A percentile compares a stretch with the other conserved stretches of the same genome.
Evolutionary conservation across 2,329 filamentous ascomycete genomes (phyloP).

Genomic region (Paraphaeosphaeria sporulosa): DNA sequence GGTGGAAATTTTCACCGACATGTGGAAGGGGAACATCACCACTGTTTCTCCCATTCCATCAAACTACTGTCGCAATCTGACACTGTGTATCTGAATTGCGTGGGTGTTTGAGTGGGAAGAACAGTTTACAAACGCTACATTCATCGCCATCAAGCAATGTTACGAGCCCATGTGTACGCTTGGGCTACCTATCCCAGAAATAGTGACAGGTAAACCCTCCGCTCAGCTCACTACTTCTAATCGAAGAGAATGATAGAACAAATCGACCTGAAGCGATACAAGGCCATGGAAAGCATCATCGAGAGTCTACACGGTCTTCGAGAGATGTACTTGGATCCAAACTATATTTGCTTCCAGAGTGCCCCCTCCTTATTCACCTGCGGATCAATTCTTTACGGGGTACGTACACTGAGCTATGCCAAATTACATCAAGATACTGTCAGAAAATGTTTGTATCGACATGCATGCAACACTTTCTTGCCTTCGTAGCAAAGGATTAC

Average conservation of each 20-base stretch:
- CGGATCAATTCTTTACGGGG: not conserved
- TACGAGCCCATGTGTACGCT: slow-evolving; percentile 1
- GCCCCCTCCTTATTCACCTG: not conserved
- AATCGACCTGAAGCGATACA: not conserved
- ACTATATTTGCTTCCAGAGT: not conserved
- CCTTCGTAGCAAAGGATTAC: no score
- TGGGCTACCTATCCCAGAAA: slow-evolving; percentile 8
- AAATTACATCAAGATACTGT: no score
- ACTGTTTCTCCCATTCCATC: slow-evolving; percentile 11
- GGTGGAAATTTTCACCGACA: slow-evolving; percentile 51
- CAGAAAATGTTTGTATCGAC: no score
- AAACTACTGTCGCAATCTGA: slow-evolving; percentile 22
- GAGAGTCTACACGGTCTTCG: not conserved
- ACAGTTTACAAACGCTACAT: slow-evolving; percentile 20
- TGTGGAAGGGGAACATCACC: slow-evolving; percentile 49
- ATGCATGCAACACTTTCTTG: no score
- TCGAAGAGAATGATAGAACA: not conserved
- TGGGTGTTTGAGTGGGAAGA: slow-evolving; percentile 22
- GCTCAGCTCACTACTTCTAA: not conserved
- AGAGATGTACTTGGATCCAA: not conserved
- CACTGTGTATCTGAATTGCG: slow-evolving; percentile 34
- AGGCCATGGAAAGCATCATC: not conserved
- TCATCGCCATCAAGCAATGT: slow-evolving; percentile 16
- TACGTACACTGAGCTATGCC: not conserved
- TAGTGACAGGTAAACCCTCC: not conserved